Conservation (phyloP, 2,329 filamentous ascomycete genomes). For the Alternaria panax region DNA sequence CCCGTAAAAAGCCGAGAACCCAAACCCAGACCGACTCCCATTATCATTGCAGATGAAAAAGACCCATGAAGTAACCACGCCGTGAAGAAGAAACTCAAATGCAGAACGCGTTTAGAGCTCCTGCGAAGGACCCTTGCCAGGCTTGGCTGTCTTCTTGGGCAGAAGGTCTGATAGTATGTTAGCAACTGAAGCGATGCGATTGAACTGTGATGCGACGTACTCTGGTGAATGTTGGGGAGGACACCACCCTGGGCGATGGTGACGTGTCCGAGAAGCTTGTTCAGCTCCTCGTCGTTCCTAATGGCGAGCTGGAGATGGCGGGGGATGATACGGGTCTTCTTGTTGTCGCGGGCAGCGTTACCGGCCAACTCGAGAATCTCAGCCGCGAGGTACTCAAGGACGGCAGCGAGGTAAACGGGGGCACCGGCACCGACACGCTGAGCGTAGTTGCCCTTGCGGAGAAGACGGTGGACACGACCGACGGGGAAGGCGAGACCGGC, state of each 20-base stretch:
- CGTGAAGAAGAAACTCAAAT: constrained; percentile 50
- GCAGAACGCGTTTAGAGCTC: constrained; percentile 75
- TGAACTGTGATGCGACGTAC: constrained; percentile 64
- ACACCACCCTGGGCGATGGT: constrained; percentile 98
- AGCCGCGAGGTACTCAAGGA: constrained; percentile 97
- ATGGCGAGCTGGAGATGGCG: constrained; percentile 99
- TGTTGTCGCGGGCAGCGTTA: constrained; percentile 99
- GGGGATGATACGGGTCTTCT: constrained; percentile 99
- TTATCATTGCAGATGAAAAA: constrained; percentile 75
- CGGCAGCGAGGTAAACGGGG: constrained; percentile 94
- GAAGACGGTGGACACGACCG: constrained; percentile 98
- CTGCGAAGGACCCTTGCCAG: constrained; percentile 89
- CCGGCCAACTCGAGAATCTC: constrained; percentile 99
- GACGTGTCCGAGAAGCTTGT: constrained; percentile 96
- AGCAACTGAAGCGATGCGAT: constrained; percentile 40
- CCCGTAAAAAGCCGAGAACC: constrained; percentile 61
- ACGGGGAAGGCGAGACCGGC: constrained; percentile 98
- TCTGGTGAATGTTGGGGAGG: constrained; percentile 95
- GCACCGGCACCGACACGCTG: constrained; percentile 99
- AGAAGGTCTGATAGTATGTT: constrained; percentile 77
- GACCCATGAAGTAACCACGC: constrained; percentile 59
- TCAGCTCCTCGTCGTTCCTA: constrained; percentile 99
- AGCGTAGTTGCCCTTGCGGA: constrained; percentile 99
- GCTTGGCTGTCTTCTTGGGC: constrained; percentile 98
- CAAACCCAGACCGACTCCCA: constrained; percentile 71